Evolutionary conservation across 352 stramenopile genomes (phyloP).

Genomic region (Phytophthora melonis): DNA sequence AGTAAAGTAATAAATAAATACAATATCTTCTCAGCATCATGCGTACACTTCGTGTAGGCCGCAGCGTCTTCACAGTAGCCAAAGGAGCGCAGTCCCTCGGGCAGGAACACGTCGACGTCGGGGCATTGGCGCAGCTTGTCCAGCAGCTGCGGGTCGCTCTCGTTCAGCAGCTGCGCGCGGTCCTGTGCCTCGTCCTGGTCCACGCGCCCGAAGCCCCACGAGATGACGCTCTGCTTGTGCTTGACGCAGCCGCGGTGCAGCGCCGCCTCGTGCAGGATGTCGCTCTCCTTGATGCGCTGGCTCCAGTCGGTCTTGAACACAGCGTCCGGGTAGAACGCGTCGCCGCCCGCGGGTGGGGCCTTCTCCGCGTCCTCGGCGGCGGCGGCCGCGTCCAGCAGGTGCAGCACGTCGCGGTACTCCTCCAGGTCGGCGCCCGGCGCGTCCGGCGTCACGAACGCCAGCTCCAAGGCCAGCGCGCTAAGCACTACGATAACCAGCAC

Average conservation of each 20-base stretch:
- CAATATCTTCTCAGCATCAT: not conserved
- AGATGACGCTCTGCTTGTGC: conserved; percentile 49
- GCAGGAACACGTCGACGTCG: conserved; percentile 76
- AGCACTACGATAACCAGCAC: conserved; percentile 33
- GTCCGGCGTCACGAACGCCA: conserved; percentile 34
- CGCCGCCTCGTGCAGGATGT: conserved; percentile 55
- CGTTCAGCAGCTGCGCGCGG: conserved; percentile 38
- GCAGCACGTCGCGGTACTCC: conserved; percentile 26
- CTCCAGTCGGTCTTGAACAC: conserved; percentile 48
- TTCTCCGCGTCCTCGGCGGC: conserved; percentile 36
- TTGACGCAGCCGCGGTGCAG: conserved; percentile 50
- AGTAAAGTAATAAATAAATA: not conserved
- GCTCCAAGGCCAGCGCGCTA: conserved; percentile 33
- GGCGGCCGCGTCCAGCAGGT: conserved; percentile 33
- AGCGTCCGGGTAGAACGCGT: conserved; percentile 39
- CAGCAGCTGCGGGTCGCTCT: conserved; percentile 51
- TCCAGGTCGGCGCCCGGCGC: conserved; percentile 2
- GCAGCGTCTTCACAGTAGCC: conserved; percentile 81
- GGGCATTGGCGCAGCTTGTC: conserved; percentile 57
- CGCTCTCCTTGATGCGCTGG: conserved; percentile 29
- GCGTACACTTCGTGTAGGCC: conserved; percentile 73
- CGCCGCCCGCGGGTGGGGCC: conserved; percentile 14
- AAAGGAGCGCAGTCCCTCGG: conserved; percentile 50
- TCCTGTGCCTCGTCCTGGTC: conserved; percentile 18
- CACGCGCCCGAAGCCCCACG: conserved; percentile 34